Evolutionary conservation across 148 eudicot genomes (phyloP), one percentile per base, ranked within the genome.

Genomic region (Mesembryanthemum crystallinum): DNA sequence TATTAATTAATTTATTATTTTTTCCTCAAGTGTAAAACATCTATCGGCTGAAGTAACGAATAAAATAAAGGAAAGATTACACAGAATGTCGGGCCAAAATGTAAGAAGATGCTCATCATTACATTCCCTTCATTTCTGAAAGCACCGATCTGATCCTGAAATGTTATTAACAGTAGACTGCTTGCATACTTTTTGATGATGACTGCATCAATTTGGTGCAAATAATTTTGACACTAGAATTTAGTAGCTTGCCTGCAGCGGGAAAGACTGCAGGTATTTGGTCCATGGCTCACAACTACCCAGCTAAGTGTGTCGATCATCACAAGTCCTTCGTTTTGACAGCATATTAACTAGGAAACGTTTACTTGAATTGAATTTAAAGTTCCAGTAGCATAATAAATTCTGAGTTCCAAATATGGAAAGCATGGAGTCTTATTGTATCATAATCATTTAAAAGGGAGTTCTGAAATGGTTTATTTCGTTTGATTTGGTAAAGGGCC

Each of bases 401-500:
- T 61, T 28, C 23, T 25, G 35, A 73, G 10, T 57, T 30, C 43
- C 21, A 57, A 23, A 43, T 24, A 39, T 52, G 54, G 37, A 52
- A 29, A 57, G 47, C 24, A 49, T 77, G 60, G 35, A 61, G 23
- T 64, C 54, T 55, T 73, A 35, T 43, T 66, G 68, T 79, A 63
- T 45, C 58, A 29, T 8, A 69, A 54, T 54, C 45, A 67, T 30
- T 73, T 28, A 73, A 70, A 66, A 67, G 59, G 62, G 69, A 67
- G 64, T 14, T 76, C 81, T 81, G 74, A 81, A 82, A 65, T 60
- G 59, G 62, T 78, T 81, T 75, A 39, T 81, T 74, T 75, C 77
- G 78, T 75, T 74, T 82, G 70, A 64, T 88, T 74, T 80, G 87
- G 75, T 85, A 63, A 86, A 87, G 97, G 97, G 64, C 28, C 67